phyloP scores from a whole-genome alignment of 768 basidiomycete species.

The Boletus sp. region DNA sequence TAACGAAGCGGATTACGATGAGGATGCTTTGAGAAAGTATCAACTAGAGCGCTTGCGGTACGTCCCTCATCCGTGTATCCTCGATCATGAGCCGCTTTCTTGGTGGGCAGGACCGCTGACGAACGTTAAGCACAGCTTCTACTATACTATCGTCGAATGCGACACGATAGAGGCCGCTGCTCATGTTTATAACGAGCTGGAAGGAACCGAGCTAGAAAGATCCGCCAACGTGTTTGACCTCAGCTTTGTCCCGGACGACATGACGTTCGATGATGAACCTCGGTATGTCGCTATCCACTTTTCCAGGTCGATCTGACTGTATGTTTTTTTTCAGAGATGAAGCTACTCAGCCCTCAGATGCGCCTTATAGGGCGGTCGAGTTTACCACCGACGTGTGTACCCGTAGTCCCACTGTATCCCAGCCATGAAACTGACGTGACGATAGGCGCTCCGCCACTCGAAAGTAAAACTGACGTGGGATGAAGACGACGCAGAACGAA shows the following conservation, averaged over 20 bases:
- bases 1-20: slow-evolving; percentile 74
- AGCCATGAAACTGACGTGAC: neutral
- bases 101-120: slow-evolving; percentile 1
- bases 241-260: slow-evolving; percentile 88
- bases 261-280: slow-evolving; percentile 78
- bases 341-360: slow-evolving; percentile 61
- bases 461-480: slow-evolving; percentile 99
- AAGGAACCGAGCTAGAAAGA: slow-evolving; percentile 93
- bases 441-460: slow-evolving; percentile 91
- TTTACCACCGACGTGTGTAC: slow-evolving; percentile 87
- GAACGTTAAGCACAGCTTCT: slow-evolving; percentile 60
- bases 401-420: no score
- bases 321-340: slow-evolving; percentile 61
- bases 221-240: slow-evolving; percentile 96
- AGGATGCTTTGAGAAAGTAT: slow-evolving; percentile 84
- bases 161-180: slow-evolving; percentile 73
- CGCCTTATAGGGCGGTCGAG: slow-evolving; percentile 72
- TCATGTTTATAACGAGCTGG: slow-evolving; percentile 81
- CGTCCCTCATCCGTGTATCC: slow-evolving; percentile 23
- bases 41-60: slow-evolving; percentile 92
- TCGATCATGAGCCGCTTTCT: neutral
- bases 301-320: neutral
- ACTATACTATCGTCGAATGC: slow-evolving; percentile 92
- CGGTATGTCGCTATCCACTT: slow-evolving; percentile 43
- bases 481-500: slow-evolving; percentile 90